Base-by-base conservation (phyloP, 2,329 filamentous ascomycete species). In the Scedosporium boydii region DNA sequence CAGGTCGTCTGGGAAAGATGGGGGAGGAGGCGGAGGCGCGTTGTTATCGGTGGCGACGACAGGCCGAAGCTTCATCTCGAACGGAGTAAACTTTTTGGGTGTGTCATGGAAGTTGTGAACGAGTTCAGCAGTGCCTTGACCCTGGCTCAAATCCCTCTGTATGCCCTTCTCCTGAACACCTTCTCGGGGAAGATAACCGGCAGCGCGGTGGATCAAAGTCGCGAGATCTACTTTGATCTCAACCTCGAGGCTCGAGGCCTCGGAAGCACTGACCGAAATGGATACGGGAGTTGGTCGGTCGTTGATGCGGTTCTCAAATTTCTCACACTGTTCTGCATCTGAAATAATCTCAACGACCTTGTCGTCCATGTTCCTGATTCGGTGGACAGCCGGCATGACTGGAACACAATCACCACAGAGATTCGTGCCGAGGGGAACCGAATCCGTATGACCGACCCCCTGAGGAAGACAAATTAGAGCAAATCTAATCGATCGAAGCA, bases 151-250 rank as follows among this genome's bases (percentile, higher is more conserved):
- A 14, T 48, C 4, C 27, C 53, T 41, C 12, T 6, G 51, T 4
- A 62, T 42, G 12, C 53, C 60, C 27, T 53, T 23, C 4, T 53
- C 16, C 4, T 42, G 26, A 9, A 6, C 2, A 34, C 27, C 23
- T 6, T 62, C 41, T 10, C 38, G 42, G 3, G 65, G 65, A 7
- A 69, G 62, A 44, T 68, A 60, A 4, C 65, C 46, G 27, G 56
- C 21, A 0, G 66, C 67, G 14, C 64, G 60, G 16, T 69, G 68
- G 14, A 63, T 42, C 1, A 69, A 64, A 1, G 64, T 41, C 14
- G 62, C 18, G 0, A 67, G 60, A 4, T 68, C 65, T 26, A 69
- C 2, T 4, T 29, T 58, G 29, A 69, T 26, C 1, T 65, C 64
- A 27, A 68, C 44, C 26, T 63, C 56, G 16, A 63, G 57, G 23